phyloP scores from a whole-genome alignment of 352 stramenopile genomes.

The Globisporangium iwayamae region DNA sequence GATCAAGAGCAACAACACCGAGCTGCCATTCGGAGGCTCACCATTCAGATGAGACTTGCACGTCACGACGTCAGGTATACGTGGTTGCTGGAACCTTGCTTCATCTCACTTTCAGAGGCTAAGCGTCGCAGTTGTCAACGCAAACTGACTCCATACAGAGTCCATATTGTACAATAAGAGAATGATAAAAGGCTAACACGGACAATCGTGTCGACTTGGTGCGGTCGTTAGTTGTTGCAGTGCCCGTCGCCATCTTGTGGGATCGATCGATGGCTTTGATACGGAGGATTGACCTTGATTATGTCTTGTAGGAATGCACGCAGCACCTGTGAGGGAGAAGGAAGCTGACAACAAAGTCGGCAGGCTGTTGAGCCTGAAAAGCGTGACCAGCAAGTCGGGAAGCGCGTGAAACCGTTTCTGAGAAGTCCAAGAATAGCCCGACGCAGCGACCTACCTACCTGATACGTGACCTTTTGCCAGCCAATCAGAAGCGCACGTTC shows the following conservation, averaged over 20 bases:
- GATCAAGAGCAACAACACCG: too few species aligned
- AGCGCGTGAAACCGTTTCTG: constrained; percentile 1
- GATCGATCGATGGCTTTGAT: neutral
- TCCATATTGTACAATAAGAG: too few species aligned
- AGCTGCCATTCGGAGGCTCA: too few species aligned
- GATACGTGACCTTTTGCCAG: constrained; percentile 1
- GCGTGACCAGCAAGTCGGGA: neutral
- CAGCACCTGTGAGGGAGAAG: too few species aligned
- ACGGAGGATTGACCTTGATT: neutral
- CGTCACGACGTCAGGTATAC: too few species aligned
- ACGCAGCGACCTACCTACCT: neutral
- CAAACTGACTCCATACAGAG: too few species aligned
- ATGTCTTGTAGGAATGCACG: too few species aligned
- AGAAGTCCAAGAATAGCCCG: neutral
- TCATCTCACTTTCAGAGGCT: too few species aligned
- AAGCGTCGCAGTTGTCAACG: too few species aligned
- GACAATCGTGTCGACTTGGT: neutral
- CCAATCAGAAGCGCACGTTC: neutral
- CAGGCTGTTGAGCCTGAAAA: neutral
- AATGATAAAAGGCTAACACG: too few species aligned
- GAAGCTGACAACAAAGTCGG: neutral
- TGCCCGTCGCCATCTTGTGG: neutral
- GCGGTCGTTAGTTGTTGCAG: neutral
- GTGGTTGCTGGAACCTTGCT: too few species aligned
- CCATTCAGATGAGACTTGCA: too few species aligned